These are phyloP conservation scores for Phaeodactylum tricornutum DNA, from an alignment of 108 stramenopile genomes.

Conservation along the genomic window DNA sequence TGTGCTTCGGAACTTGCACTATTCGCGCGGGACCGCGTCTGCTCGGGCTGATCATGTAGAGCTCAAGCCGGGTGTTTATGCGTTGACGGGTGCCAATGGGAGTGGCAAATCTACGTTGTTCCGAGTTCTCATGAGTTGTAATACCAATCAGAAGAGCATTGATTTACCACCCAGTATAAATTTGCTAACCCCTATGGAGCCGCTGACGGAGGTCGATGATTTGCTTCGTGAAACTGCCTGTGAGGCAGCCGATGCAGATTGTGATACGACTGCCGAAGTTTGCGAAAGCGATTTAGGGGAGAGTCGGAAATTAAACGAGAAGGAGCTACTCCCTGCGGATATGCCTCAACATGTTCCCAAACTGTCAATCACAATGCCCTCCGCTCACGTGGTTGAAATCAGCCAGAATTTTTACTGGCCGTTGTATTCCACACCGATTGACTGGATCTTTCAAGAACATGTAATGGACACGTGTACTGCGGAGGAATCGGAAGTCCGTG, in stretches of 20 bases:
- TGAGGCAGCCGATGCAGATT: constrained; percentile 20
- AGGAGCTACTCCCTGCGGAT: neutral
- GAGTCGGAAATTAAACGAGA: neutral
- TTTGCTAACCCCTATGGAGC: constrained; percentile 43
- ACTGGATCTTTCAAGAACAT: constrained; percentile 75
- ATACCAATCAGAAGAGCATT: constrained; percentile 57
- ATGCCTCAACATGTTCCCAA: constrained; percentile 19
- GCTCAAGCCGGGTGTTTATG: constrained; percentile 70
- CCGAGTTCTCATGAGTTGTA: constrained; percentile 71
- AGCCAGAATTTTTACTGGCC: constrained; percentile 84
- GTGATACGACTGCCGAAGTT: neutral
- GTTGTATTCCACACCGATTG: constrained; percentile 67
- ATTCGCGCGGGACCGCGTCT: constrained; percentile 64
- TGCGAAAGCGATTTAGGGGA: constrained; percentile 1
- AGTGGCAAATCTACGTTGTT: constrained; percentile 68
- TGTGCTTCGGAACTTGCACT: constrained; percentile 47
- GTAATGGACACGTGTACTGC: constrained; percentile 22
- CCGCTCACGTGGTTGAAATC: constrained; percentile 75
- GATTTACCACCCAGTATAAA: constrained; percentile 66
- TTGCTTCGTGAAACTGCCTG: constrained; percentile 33
- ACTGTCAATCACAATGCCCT: constrained; percentile 71
- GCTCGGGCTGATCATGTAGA: constrained; percentile 61
- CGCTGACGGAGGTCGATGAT: constrained; percentile 26
- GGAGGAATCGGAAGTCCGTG: constrained; percentile 18
- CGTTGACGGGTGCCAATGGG: constrained; percentile 30